A percentile compares a stretch with the other conserved stretches of the same genome.
Evolutionary conservation across 2,329 filamentous ascomycete species (phyloP).

Genomic region (Chaetomiaceae sp.): DNA sequence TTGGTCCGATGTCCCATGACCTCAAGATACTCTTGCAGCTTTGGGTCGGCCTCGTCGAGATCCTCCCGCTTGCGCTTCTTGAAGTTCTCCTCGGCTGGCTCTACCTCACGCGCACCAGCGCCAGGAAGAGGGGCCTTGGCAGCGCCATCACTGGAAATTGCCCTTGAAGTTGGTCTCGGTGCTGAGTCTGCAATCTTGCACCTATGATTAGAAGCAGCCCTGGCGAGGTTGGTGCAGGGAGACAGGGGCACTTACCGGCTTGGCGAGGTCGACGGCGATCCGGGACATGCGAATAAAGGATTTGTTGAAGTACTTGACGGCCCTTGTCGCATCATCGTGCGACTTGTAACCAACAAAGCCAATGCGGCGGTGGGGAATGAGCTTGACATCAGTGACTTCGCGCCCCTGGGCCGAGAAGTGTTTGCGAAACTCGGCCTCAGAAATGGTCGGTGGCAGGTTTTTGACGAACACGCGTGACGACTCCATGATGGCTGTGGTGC

Average conservation of each 20-base stretch:
- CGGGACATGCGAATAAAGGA: constrained; percentile 95
- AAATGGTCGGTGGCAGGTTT: constrained; percentile 78
- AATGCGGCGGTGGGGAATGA: constrained; percentile 83
- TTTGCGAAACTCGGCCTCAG: constrained; percentile 77
- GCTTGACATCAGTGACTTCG: constrained; percentile 83
- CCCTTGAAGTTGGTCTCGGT: constrained; percentile 13
- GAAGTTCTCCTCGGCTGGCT: constrained; percentile 19
- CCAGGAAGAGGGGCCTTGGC: constrained; percentile 1
- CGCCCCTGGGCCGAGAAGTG: constrained; percentile 73
- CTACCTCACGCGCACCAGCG: constrained; percentile 9
- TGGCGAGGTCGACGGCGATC: constrained; percentile 82
- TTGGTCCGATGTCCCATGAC: constrained; percentile 67
- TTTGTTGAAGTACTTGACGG: constrained; percentile 92
- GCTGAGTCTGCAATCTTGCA: constrained; percentile 24
- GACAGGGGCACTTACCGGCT: constrained; percentile 53
- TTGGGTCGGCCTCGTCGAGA: constrained; percentile 60
- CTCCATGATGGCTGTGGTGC: constrained; percentile 32
- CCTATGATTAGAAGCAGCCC: constrained; percentile 16
- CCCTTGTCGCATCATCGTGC: constrained; percentile 69
- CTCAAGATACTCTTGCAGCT: constrained; percentile 78
- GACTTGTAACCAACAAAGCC: constrained; percentile 93
- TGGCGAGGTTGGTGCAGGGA: neutral
- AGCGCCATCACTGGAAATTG: constrained; percentile 7
- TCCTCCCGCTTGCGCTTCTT: constrained; percentile 65
- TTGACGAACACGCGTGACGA: constrained; percentile 72